These are phyloP conservation scores for Coniosporium apollinis DNA, from an alignment of 495 filamentous ascomycete species.

Conservation along the genomic window DNA sequence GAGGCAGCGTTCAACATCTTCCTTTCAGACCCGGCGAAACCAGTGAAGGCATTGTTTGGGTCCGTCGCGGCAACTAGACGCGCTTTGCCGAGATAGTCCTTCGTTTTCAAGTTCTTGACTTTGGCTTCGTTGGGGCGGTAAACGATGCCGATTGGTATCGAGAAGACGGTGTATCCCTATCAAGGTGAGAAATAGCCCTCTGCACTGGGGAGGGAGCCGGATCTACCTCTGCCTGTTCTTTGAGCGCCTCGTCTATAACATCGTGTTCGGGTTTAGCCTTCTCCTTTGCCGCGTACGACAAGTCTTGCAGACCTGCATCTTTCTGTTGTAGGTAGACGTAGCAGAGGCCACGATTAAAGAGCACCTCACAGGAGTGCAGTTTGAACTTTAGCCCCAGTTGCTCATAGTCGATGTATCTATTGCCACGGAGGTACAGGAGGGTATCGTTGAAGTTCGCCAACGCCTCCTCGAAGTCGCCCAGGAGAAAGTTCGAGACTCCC, in stretches of 20 bases:
- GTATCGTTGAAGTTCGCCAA: constrained; percentile 99
- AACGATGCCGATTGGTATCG: constrained; percentile 86
- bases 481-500: constrained; percentile 93
- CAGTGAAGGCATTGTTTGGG: constrained; percentile 54
- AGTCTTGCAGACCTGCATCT: constrained; percentile 75
- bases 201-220: background rate
- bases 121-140: constrained; percentile 96
- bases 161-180: constrained; percentile 97
- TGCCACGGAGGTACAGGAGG: constrained; percentile 82
- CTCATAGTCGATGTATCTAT: constrained; percentile 95
- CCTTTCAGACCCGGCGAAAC: constrained; percentile 58
- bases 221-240: constrained; percentile 76
- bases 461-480: constrained; percentile 95
- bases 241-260: constrained; percentile 94
- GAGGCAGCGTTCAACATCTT: constrained; percentile 31
- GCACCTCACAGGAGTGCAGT: constrained; percentile 88
- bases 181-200: constrained; percentile 2
- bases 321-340: constrained; percentile 94
- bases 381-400: constrained; percentile 94
- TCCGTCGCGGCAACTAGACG: constrained; percentile 87
- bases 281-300: constrained; percentile 85
- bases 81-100: constrained; percentile 93
- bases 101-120: constrained; percentile 92
- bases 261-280: constrained; percentile 89
- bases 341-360: constrained; percentile 95